Evolutionary conservation across 345 rosid species (phyloP), one percentile per base, ranked within the genome.

Genomic region (Luvunga scandens): DNA sequence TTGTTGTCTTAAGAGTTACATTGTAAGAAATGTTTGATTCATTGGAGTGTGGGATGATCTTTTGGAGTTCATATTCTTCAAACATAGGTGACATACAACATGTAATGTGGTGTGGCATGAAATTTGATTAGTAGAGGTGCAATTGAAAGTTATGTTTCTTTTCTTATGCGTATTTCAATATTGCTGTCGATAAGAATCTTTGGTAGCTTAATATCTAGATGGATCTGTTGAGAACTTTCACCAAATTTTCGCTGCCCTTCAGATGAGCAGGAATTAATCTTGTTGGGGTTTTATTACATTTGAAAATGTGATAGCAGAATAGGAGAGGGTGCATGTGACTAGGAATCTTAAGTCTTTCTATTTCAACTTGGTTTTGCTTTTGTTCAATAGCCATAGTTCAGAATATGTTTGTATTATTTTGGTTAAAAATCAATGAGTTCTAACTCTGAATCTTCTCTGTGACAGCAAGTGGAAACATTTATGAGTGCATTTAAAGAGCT

Each of bases 381-480:
- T 24, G 66, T 65, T 65, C 36, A 33, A 33, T 34, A 8, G 22
- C 39, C 9, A 65, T 66, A 34, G 39, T 22, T 66, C 45, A 66
- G 27, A 36, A 66, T 36, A 34, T 66, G n/a, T 31, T 70, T 71
- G 9, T 71, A 38, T 76, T 42, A 21, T 65, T 34, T 60, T 38
- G n/a, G 33, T 25, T 60, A 18, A 36, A 30, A 33, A 56, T 48
- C 61, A 55, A 68, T 34, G 66, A 60, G 24, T 71, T 61, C 19
- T 70, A 76, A 76, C 78, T 75, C 45, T 34, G 27, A 50, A 75
- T 72, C 39, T 84, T 79, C 66, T 81, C 6, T 86, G 77, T 82
- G 72, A 64, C 96, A 96, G 99, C 87, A 83, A 28, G 92, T 92
- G 69, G 97, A 93, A 77, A 77, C 86, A 77, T 92, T 93, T 89